Conservation (phyloP, 805 yeast genomes). For the Metschnikowia chrysomelidarum region DNA sequence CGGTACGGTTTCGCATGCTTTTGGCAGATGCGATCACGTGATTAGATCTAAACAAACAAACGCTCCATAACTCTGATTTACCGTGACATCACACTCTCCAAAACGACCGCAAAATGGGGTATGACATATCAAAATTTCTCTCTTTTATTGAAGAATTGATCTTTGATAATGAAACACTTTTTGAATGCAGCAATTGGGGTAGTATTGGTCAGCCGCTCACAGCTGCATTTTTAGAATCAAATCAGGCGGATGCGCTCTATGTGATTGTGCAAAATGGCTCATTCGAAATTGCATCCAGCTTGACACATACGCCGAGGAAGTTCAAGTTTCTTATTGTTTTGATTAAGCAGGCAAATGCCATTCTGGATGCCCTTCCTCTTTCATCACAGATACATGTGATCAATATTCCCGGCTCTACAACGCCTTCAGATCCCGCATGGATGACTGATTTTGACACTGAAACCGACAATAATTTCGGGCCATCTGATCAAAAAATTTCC, state of each 20-base stretch:
- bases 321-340: constrained; percentile 12
- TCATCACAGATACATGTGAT: constrained; percentile 17
- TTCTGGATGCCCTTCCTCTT: constrained; percentile 8
- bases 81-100: neutral
- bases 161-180: neutral
- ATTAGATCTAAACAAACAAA: constrained; percentile 1
- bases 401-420: constrained; percentile 13
- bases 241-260: constrained; percentile 15
- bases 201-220: constrained; percentile 5
- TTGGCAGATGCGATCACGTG: too few relatives aligned
- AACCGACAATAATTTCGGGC: neutral
- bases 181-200: constrained; percentile 4
- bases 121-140: constrained; percentile 3
- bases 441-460: neutral
- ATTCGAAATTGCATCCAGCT: constrained; percentile 9
- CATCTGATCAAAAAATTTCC: neutral
- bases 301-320: constrained; percentile 1
- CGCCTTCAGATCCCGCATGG: neutral
- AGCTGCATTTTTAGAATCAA: constrained; percentile 10
- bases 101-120: constrained; percentile 5
- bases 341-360: constrained; percentile 12
- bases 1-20: too few relatives aligned
- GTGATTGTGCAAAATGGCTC: constrained; percentile 7
- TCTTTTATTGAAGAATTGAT: constrained; percentile 2
- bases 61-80: neutral